These are phyloP conservation scores for Curvularia verruculosa DNA, from an alignment of 2,329 filamentous ascomycete genomes.

Conservation along the genomic window DNA sequence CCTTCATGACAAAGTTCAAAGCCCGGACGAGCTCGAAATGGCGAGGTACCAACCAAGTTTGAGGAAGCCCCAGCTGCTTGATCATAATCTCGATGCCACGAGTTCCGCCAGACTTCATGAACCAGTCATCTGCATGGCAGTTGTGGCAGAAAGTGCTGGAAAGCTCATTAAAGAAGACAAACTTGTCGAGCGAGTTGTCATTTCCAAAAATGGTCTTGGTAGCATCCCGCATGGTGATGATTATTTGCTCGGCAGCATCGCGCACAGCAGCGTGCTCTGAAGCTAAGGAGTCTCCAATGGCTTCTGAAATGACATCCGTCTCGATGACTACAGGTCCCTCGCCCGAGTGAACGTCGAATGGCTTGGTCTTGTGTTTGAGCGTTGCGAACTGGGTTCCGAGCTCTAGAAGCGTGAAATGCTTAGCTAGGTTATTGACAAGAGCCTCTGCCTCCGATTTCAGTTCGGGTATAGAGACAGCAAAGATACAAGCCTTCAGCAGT, in stretches of 20 bases:
- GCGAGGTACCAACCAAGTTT: constrained; percentile 79
- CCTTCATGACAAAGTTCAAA: constrained; percentile 97
- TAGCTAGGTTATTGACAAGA: constrained; percentile 80
- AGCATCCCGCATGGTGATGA: constrained; percentile 78
- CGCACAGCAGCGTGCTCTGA: constrained; percentile 82
- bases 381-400: constrained; percentile 84
- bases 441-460: constrained; percentile 76
- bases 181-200: constrained; percentile 70
- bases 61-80: constrained; percentile 82
- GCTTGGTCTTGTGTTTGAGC: constrained; percentile 74
- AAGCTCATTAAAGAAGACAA: constrained; percentile 85
- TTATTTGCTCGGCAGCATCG: constrained; percentile 79
- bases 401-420: constrained; percentile 89
- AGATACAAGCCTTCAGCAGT: constrained; percentile 86
- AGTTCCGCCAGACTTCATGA: constrained; percentile 91
- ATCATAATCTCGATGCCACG: constrained; percentile 88
- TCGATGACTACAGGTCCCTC: constrained; percentile 89
- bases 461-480: constrained; percentile 80
- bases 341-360: constrained; percentile 83
- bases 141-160: constrained; percentile 88
- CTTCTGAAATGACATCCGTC: constrained; percentile 83
- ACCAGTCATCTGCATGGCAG: constrained; percentile 98
- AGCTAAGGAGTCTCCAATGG: constrained; percentile 85
- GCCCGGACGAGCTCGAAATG: constrained; percentile 88
- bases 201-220: constrained; percentile 80